Evolutionary conservation across 164 flowering plant genomes (phyloP), one percentile per base, ranked within the genome.

Genomic region (Liriodendron chinense): DNA sequence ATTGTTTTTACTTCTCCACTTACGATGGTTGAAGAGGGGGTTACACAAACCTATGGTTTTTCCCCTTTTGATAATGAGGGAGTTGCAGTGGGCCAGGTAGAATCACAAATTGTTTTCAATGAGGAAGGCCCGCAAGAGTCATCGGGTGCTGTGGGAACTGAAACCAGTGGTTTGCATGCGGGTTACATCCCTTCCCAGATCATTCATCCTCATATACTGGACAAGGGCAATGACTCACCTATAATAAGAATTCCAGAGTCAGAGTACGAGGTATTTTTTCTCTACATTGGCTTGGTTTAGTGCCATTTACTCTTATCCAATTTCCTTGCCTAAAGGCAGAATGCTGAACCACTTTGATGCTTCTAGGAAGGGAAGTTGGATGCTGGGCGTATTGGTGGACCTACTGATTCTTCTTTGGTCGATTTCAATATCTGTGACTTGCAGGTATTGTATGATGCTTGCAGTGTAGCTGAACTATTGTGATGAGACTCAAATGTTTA

Each of bases 361-460:
- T n/a, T 72, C 50, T 61, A 94, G 98, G 97, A 82, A 72, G 94
- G 86, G 53, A 94, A 85, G 68, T 6, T 70, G 67, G 89, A 81
- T 66, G 76, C 67, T 16, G 82, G 71, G 69, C 75, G 80, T 73
- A 50, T 69, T 80, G 89, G 91, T 74, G 79, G 76, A 24, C 89
- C 92, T 81, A 84, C 80, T 1, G 94, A 83, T 84, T 84, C 84
- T 69, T 79, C 97, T 65, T 68, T 87, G 76, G 87, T 68, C 65
- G 91, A 89, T 65, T 78, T 90, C 77, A 96, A 92, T 79, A 79
- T 87, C 76, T 85, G 72, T 80, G 84, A 90, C 68, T 84, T 96
- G 87, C 99, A 96, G 99, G 99, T 92, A 86, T 73, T 78, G 72
- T 34, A 18, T 69, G 71, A n/a, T 47, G 50, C 25, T 47, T 18